phyloP scores from a whole-genome alignment of 75 land plant species.

The Sequoiadendron giganteum region DNA sequence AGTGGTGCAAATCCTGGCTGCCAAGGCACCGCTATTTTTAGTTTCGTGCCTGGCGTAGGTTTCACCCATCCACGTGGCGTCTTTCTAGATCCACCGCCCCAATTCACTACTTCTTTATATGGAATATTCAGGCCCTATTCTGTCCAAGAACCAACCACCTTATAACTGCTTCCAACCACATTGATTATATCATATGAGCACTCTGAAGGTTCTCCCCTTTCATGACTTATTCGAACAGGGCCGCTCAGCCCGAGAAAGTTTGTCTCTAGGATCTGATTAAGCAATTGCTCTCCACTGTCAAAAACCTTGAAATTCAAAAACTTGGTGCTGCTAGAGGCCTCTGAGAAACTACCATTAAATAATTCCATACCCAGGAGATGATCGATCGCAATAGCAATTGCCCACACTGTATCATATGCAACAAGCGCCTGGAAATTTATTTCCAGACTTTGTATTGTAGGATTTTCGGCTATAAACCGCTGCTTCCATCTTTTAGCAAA shows the following conservation, averaged over 20 bases:
- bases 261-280: slow-evolving; percentile 7
- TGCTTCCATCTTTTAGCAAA: too few species aligned
- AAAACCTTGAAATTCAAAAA: slow-evolving; percentile 3
- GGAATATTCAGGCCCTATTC: background rate
- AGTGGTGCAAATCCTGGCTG: slow-evolving; percentile 17
- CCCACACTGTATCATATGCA: slow-evolving; percentile 26
- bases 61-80: too few species aligned
- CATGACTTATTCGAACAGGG: background rate
- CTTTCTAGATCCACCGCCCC: too few species aligned
- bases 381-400: slow-evolving; percentile 24
- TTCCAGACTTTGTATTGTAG: background rate
- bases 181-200: slow-evolving; percentile 20
- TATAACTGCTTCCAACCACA: slow-evolving; percentile 3
- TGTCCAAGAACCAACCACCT: too few species aligned
- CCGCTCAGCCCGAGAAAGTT: slow-evolving; percentile 15
- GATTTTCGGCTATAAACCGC: background rate
- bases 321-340: too few species aligned
- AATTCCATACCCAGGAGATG: slow-evolving; percentile 13
- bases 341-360: slow-evolving; percentile 5
- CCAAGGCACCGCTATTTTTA: slow-evolving; percentile 17
- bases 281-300: slow-evolving; percentile 6
- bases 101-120: background rate
- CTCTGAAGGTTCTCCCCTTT: slow-evolving; percentile 4
- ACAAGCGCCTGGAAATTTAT: slow-evolving; percentile 16
- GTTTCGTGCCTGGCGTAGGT: too few species aligned